Conservation (phyloP, 768 basidiomycete species). For the Ramaria sp. region DNA sequence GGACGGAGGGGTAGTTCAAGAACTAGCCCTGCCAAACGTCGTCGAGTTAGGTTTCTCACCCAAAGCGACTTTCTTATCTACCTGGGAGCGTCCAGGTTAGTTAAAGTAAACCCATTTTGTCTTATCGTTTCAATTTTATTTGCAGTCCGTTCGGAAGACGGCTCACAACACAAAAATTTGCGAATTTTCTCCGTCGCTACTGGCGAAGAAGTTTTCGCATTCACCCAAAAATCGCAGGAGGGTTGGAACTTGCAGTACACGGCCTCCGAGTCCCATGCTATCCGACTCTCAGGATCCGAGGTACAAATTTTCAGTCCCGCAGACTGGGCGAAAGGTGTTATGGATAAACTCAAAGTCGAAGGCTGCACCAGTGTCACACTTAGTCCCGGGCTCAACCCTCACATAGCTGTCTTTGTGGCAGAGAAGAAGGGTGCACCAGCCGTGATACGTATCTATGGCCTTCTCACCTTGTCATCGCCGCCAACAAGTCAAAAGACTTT, state of each 20-base stretch:
- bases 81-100: slow-evolving; percentile 85
- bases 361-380: slow-evolving; percentile 67
- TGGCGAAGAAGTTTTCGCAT: slow-evolving; percentile 77
- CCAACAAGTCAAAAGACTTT: slow-evolving; percentile 87
- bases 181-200: slow-evolving; percentile 81
- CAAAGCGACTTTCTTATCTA: slow-evolving; percentile 84
- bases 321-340: slow-evolving; percentile 69
- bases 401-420: slow-evolving; percentile 82
- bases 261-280: slow-evolving; percentile 76
- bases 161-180: slow-evolving; percentile 86
- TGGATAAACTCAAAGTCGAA: slow-evolving; percentile 76
- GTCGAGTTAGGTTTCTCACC: slow-evolving; percentile 89
- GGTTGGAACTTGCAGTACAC: slow-evolving; percentile 91
- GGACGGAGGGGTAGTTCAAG: slow-evolving; percentile 48
- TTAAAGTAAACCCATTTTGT: not conserved
- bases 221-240: slow-evolving; percentile 85
- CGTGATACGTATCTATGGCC: slow-evolving; percentile 72
- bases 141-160: slow-evolving; percentile 78
- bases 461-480: slow-evolving; percentile 44
- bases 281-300: slow-evolving; percentile 71
- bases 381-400: slow-evolving; percentile 79
- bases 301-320: slow-evolving; percentile 77
- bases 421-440: slow-evolving; percentile 97
- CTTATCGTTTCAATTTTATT: not conserved
- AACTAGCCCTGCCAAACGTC: slow-evolving; percentile 63